A percentile compares a stretch with the other conserved stretches of the same genome.
Conservation (phyloP, 176 grass and related monocot genomes). For the sorghum (Sorghum bicolor) region DNA sequence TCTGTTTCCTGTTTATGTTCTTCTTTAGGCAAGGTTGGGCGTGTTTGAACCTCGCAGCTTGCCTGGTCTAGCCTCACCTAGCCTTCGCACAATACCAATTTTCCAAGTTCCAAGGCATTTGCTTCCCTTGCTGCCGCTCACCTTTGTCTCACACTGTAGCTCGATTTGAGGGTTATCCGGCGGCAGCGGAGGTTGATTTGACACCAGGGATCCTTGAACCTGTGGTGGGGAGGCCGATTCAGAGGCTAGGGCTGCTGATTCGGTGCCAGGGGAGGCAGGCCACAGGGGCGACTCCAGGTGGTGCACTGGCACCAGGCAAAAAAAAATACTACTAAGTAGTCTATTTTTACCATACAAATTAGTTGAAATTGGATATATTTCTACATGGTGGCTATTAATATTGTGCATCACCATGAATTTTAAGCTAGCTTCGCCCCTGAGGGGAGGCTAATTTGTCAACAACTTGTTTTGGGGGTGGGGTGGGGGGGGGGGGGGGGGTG, state of each 20-base stretch:
- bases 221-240: background rate
- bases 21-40: background rate
- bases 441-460: background rate
- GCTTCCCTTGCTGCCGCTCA: background rate
- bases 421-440: background rate
- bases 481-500: background rate
- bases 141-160: background rate
- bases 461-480: background rate
- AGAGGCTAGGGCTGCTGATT: background rate
- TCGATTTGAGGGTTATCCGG: background rate
- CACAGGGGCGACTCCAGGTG: background rate
- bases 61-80: background rate
- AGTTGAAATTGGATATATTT: background rate
- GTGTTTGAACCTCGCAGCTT: background rate
- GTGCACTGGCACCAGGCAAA: background rate
- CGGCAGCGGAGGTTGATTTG: background rate
- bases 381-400: background rate
- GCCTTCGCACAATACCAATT: background rate
- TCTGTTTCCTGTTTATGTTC: background rate
- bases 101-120: background rate
- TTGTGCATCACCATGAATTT: background rate
- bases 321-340: background rate
- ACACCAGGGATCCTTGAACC: background rate
- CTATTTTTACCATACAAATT: background rate
- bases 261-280: background rate